Evolutionary conservation across 1,284 basidiomycete species (phyloP), one percentile per base, ranked within the genome.

Genomic region (Moesziomyces globuligerus): DNA sequence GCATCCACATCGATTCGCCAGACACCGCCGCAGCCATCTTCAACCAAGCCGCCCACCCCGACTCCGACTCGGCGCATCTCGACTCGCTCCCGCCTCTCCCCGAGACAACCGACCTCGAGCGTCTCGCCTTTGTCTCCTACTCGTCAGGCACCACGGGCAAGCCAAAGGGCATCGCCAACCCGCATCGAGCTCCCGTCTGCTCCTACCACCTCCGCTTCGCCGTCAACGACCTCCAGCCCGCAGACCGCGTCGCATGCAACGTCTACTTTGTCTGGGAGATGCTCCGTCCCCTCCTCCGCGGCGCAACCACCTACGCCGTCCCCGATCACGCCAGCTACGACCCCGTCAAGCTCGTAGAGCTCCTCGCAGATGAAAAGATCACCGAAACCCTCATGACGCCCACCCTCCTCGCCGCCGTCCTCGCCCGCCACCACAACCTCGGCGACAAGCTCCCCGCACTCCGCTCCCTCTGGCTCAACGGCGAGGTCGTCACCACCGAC

Each of bases 221-320:
- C 15, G 48, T 81, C 47, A 77, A 72, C 53, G 76, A 80, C 32
- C 76, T 79, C 29, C 24, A 41, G 7, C 65, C 78, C 4, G 50
- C 51, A 28, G 80, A 81, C 45, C 69, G 80, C 13, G 80, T 81
- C 8, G 80, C 80, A 28, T 81, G 80, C 62, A 81, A 81, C 39
- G 80, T 81, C 59, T 81, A 79, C 58, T 81, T 81, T 52, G 52
- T 81, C 39, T 81, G 80, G 80, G 80, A 81, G 57, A 81, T 81
- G 55, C 65, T 81, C 20, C 68, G 80, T 26, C 80, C 80, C 8
- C 66, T 81, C 21, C 46, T 81, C 23, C 67, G 78, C 23, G 80
- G 80, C 2, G 80, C 80, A 18, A 81, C 80, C 23, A 76, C 75
- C 7, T 60, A 78, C 21, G 80, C 76, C 21, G 74, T 81, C 10